These are phyloP conservation scores for Neurospora sp. DNA, from an alignment of 495 filamentous ascomycete genomes.

Conservation along the genomic window DNA sequence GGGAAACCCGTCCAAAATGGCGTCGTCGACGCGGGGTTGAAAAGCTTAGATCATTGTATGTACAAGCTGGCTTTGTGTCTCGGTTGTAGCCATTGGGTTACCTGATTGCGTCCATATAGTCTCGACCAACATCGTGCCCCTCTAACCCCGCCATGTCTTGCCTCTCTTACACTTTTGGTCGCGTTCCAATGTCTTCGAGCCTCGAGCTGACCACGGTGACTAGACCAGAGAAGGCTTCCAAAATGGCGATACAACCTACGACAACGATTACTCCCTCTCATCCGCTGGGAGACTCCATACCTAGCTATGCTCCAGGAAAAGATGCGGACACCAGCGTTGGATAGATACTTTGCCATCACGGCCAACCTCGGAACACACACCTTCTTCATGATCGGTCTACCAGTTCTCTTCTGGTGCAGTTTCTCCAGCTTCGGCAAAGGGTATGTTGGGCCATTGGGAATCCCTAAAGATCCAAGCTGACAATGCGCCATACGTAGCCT, in stretches of 20 bases:
- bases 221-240: conserved; percentile 76
- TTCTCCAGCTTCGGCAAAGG: conserved; percentile 70
- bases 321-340: conserved; percentile 67
- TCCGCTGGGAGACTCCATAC: conserved; percentile 93
- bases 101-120: neutral
- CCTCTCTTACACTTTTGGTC: neutral
- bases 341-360: conserved; percentile 92
- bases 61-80: neutral
- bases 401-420: conserved; percentile 93
- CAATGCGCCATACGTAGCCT: conserved; percentile 41
- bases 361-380: conserved; percentile 97
- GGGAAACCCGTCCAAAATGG: conserved; percentile 14
- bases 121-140: neutral
- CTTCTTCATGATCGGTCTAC: conserved; percentile 92
- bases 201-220: neutral
- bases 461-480: conserved; percentile 4
- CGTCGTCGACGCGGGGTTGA: conserved; percentile 61
- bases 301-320: conserved; percentile 74
- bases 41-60: conserved; percentile 69
- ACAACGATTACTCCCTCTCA: conserved; percentile 69
- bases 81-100: neutral
- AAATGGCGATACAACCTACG: conserved; percentile 82
- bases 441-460: conserved; percentile 41
- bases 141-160: neutral
- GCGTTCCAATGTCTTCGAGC: neutral